phyloP scores from a whole-genome alignment of 805 yeast genomes.

The Wickerhamomyces alni region DNA sequence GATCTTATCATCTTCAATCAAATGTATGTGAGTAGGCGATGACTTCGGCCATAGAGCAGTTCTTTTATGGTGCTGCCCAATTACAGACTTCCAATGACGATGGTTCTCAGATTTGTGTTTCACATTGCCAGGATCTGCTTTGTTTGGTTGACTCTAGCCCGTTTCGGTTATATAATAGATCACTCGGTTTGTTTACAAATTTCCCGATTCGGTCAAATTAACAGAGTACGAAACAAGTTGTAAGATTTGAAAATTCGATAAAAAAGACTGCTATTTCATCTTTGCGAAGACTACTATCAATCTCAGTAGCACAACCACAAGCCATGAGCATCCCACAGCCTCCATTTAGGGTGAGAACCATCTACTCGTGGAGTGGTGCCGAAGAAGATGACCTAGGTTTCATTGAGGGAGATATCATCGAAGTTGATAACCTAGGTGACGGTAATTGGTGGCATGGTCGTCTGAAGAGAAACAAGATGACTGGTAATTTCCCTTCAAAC shows the following conservation, averaged over 20 bases:
- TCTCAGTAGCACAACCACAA: conserved; percentile 1
- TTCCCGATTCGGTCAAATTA: conserved; percentile 11
- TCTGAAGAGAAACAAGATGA: conserved; percentile 69
- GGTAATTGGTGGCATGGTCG: conserved; percentile 92
- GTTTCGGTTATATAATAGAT: not conserved
- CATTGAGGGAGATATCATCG: conserved; percentile 88
- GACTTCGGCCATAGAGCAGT: too few species aligned
- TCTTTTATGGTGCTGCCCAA: too few species aligned
- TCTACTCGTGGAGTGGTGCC: conserved; percentile 92
- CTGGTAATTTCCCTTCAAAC: conserved; percentile 84
- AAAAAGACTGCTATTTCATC: too few species aligned
- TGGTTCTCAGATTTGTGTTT: too few species aligned
- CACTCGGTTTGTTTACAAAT: conserved; percentile 12
- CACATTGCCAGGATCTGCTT: too few species aligned
- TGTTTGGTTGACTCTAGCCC: too few species aligned
- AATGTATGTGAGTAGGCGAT: too few species aligned
- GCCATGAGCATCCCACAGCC: conserved; percentile 28
- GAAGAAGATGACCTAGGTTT: conserved; percentile 87
- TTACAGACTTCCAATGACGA: too few species aligned
- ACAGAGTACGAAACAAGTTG: too few species aligned
- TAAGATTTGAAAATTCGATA: not conserved
- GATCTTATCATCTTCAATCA: too few species aligned
- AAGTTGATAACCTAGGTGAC: conserved; percentile 72
- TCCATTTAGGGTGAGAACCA: conserved; percentile 76
- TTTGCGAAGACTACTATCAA: too few species aligned